These are phyloP conservation scores for Gardenia jasminoides DNA, from an alignment of 257 asterid genomes.

Conservation along the genomic window DNA sequence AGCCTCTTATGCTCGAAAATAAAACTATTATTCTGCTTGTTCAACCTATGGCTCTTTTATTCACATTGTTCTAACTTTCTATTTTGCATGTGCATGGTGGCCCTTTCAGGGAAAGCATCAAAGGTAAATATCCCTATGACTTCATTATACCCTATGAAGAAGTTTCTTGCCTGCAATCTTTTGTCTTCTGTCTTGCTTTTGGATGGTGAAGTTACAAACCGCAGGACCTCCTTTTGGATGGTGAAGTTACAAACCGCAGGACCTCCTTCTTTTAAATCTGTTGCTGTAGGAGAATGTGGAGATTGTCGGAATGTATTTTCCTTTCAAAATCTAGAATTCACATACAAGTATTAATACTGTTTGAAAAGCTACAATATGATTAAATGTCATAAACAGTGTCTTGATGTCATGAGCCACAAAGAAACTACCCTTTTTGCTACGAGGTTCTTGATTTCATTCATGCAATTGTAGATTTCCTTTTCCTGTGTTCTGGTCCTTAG, in stretches of 20 bases:
- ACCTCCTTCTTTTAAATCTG: not conserved
- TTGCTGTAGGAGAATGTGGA: not conserved
- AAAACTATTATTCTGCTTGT: not conserved
- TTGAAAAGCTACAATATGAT: too few species aligned
- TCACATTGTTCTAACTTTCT: not conserved
- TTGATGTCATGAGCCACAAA: too few species aligned
- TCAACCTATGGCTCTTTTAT: not conserved
- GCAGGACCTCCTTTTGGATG: not conserved
- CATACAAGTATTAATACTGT: too few species aligned
- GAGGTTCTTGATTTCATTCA: too few species aligned
- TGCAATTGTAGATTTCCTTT: too few species aligned
- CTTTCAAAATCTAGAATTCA: not conserved
- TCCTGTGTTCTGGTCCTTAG: too few species aligned
- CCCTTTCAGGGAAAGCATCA: slow-evolving; percentile 64
- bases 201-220: not conserved
- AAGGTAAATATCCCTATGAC: slow-evolving; percentile 40
- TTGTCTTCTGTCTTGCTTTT: not conserved
- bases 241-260: not conserved
- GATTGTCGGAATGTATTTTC: not conserved
- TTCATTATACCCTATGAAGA: not conserved
- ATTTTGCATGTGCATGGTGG: slow-evolving; percentile 37
- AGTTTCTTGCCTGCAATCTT: not conserved
- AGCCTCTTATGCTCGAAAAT: not conserved
- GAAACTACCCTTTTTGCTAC: too few species aligned
- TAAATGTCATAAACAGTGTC: too few species aligned